Base-by-base conservation (phyloP, 768 basidiomycete genomes). In the Trametes villosa region DNA sequence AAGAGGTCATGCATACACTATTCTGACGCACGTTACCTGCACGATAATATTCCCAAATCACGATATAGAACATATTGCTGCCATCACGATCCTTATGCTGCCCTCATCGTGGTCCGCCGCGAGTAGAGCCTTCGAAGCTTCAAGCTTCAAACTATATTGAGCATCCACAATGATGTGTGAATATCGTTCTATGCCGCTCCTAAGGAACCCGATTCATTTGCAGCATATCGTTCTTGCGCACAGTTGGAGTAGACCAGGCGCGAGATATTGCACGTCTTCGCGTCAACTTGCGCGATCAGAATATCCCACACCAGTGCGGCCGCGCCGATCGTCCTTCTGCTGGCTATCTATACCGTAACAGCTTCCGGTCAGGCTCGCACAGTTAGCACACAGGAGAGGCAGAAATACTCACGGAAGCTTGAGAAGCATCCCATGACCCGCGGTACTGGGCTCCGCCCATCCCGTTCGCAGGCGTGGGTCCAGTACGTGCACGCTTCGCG, bases 281-380 rank as follows among this genome's bases (percentile, higher is more conserved):
- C 4, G 9, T 51, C 50, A 20, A 38, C 50, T 51, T 51, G 48
- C 50, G 50, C 33, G 22, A 51, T 36, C 22, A 4, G 26, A 36
- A 48, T 24, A 27, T 26, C 24, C 13, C 12, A 30, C 30, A 17
- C 26, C 12, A 20, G 11, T 9, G 11, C 12, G 7, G 20, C 12
- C 6, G 33, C 3, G 6, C 13, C n/a, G 34, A 7, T 26, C 33
- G 36, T 36, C 50, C 8, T 49, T 20, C 30, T 34, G 31, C 59
- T 29, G 34, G 33, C 54, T 60, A 60, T 61, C 53, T 50, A 55
- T 61, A 49, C 22, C 8, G 26, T 27, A 61, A 29, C 36, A 61
- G 53, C 47, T 18, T 36, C 60, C 60, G 53, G 55, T 50, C 53
- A 60, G 53, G 24, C 26, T 26, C 47, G 30, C 44, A 26, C 27